Conservation (phyloP, 768 basidiomycete species). For the Suillus ampliporus region DNA sequence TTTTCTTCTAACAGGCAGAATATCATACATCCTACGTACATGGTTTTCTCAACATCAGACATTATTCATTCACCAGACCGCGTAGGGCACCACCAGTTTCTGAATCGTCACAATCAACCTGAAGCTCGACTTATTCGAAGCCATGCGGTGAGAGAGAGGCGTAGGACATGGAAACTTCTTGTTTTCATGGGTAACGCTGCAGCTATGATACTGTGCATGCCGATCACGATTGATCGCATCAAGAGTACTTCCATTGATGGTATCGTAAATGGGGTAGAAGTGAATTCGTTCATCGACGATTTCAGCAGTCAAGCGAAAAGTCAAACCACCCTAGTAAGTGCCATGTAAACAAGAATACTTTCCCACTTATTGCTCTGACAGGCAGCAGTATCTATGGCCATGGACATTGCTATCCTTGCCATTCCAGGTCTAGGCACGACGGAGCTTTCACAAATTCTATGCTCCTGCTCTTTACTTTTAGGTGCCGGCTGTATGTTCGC, state of each 20-base stretch:
- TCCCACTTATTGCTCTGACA: neutral
- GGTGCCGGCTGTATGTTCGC: neutral
- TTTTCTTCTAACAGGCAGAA: neutral
- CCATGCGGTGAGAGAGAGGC: neutral
- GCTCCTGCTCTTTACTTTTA: constrained; percentile 5
- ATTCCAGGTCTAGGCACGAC: neutral
- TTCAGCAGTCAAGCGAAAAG: neutral
- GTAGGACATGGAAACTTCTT: neutral
- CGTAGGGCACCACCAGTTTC: constrained; percentile 6
- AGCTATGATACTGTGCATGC: constrained; percentile 1
- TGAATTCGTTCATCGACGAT: neutral
- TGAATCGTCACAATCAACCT: neutral
- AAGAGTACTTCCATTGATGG: neutral
- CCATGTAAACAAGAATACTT: neutral
- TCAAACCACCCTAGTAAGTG: constrained; percentile 2
- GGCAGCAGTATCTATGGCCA: constrained; percentile 5
- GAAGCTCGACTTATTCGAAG: neutral
- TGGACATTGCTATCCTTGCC: constrained; percentile 7
- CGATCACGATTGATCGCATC: neutral
- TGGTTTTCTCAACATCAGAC: neutral
- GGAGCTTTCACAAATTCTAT: neutral
- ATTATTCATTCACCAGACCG: neutral
- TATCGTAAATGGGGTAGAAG: neutral
- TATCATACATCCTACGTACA: neutral
- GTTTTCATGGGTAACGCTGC: neutral